phyloP scores from a whole-genome alignment of 192 early-diverging fungal species.

The Gonapodya prolifera region DNA sequence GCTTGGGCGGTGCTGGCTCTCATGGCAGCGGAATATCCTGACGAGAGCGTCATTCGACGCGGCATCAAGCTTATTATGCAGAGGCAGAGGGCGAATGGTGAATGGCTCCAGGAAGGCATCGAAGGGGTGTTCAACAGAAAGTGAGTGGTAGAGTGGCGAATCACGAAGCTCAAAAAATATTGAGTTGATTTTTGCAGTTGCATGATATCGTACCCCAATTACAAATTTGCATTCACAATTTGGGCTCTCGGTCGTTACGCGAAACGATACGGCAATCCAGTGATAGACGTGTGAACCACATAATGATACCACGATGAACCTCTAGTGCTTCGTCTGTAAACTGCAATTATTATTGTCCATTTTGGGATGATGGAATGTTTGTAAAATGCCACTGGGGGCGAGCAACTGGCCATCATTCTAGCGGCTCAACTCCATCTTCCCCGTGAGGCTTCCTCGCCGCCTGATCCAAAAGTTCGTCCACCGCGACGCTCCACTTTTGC shows the following conservation, averaged over 20 bases:
- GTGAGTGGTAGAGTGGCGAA: slow-evolving; percentile 23
- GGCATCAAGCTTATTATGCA: slow-evolving; percentile 68
- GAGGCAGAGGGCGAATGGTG: slow-evolving; percentile 77
- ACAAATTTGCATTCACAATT: slow-evolving; percentile 82
- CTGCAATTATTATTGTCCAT: too few relatives aligned
- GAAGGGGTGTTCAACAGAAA: slow-evolving; percentile 98
- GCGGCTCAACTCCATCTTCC: too few relatives aligned
- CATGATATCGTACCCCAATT: slow-evolving; percentile 79
- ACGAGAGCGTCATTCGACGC: slow-evolving; percentile 46
- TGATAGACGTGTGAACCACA: neutral
- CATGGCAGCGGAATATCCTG: slow-evolving; percentile 79
- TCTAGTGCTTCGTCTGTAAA: too few relatives aligned
- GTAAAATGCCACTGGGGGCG: too few relatives aligned
- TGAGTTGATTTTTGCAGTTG: slow-evolving; percentile 18
- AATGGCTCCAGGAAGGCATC: slow-evolving; percentile 93
- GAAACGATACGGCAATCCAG: neutral
- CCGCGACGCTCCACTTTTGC: neutral
- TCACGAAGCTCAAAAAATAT: neutral
- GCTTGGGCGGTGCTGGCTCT: slow-evolving; percentile 77
- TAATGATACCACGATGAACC: too few relatives aligned
- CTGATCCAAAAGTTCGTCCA: neutral
- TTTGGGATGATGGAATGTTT: too few relatives aligned
- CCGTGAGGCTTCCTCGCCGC: neutral
- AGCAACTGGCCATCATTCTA: neutral
- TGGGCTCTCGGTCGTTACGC: slow-evolving; percentile 84